These are phyloP conservation scores for Fusarium hainanense DNA, from an alignment of 2,329 filamentous ascomycete genomes.

Conservation along the genomic window DNA sequence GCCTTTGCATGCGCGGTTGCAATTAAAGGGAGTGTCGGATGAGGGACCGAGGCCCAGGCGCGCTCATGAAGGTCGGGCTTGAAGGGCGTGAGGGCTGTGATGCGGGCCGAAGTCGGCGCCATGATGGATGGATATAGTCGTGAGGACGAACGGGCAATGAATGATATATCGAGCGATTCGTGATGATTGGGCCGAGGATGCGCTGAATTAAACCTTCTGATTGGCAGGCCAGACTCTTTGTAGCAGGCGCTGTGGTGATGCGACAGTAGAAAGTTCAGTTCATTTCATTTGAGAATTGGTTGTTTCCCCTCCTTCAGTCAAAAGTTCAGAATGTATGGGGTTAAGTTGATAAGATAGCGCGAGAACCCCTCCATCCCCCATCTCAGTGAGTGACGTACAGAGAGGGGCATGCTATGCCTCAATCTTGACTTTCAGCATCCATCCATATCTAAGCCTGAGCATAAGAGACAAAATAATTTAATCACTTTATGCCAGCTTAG, in stretches of 20 bases:
- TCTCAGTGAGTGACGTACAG: conserved; percentile 22
- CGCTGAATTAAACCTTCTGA: not conserved
- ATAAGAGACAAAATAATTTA: too few species aligned
- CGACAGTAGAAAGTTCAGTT: not conserved
- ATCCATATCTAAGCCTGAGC: too few species aligned
- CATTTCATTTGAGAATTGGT: conserved; percentile 2
- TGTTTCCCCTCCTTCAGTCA: conserved; percentile 32
- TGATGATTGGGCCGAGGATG: not conserved
- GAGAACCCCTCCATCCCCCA: conserved; percentile 28
- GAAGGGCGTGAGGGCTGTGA: conserved; percentile 62
- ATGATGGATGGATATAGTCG: conserved; percentile 37
- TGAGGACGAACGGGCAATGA: not conserved
- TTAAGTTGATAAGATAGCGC: conserved; percentile 43
- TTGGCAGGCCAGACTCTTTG: not conserved
- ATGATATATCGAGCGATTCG: not conserved
- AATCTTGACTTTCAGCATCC: too few species aligned
- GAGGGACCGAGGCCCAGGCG: conserved; percentile 86
- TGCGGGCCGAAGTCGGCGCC: conserved; percentile 45
- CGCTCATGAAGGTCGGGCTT: conserved; percentile 72
- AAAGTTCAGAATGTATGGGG: conserved; percentile 25
- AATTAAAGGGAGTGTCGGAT: conserved; percentile 87
- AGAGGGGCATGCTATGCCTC: too few species aligned
- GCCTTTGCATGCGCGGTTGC: conserved; percentile 90
- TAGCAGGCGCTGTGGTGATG: conserved; percentile 1
- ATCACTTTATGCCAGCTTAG: too few species aligned